Evolutionary conservation across 2,329 filamentous ascomycete genomes (phyloP).

Genomic region (Zasmidium angulare): DNA sequence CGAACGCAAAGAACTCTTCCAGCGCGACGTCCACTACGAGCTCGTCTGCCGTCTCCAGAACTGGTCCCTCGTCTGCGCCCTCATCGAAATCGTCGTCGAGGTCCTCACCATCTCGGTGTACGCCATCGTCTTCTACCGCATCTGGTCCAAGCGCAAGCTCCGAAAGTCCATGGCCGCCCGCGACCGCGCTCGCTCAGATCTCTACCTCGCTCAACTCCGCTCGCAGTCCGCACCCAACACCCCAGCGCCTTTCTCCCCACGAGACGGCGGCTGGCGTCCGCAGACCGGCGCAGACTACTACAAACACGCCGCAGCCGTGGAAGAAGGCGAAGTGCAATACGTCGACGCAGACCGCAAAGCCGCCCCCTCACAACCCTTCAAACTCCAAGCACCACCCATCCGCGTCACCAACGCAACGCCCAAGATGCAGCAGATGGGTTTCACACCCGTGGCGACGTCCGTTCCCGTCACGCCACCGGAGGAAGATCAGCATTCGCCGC

Average conservation of each 20-base stretch:
- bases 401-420: slow-evolving; percentile 78
- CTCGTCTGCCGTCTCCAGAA: slow-evolving; percentile 92
- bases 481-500: slow-evolving; percentile 41
- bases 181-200: slow-evolving; percentile 88
- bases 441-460: slow-evolving; percentile 51
- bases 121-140: slow-evolving; percentile 92
- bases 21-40: slow-evolving; percentile 79
- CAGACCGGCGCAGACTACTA: slow-evolving; percentile 40
- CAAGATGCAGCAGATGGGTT: slow-evolving; percentile 62
- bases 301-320: slow-evolving; percentile 37
- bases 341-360: slow-evolving; percentile 55
- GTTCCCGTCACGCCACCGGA: slow-evolving; percentile 27
- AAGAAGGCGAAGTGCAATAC: slow-evolving; percentile 56
- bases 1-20: slow-evolving; percentile 69
- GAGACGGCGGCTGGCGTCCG: slow-evolving; percentile 52
- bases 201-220: slow-evolving; percentile 72
- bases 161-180: slow-evolving; percentile 95
- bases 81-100: slow-evolving; percentile 94
- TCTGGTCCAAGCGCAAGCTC: slow-evolving; percentile 93
- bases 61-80: slow-evolving; percentile 93
- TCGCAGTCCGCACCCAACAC: slow-evolving; percentile 92
- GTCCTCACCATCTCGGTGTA: slow-evolving; percentile 90
- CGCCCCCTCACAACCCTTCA: slow-evolving; percentile 62
- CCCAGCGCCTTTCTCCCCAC: slow-evolving; percentile 63
- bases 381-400: slow-evolving; percentile 79